Conservation (phyloP, 1,284 basidiomycete species). For the Malassezia furfur region DNA sequence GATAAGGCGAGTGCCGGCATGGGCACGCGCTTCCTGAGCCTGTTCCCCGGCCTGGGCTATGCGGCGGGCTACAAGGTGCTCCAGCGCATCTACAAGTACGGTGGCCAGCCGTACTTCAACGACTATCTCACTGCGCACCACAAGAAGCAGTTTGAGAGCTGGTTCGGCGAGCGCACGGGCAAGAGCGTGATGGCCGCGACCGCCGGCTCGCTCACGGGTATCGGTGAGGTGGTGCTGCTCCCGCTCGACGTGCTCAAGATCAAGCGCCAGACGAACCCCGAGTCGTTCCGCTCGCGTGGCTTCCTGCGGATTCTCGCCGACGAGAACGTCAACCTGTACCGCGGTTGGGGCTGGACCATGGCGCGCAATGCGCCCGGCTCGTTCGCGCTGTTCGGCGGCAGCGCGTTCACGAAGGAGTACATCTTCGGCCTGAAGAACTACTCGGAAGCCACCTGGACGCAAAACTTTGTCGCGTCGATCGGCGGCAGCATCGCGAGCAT, state of each 20-base stretch:
- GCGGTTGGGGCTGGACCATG: constrained; percentile 98
- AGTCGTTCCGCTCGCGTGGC: constrained; percentile 55
- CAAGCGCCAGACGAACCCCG: constrained; percentile 58
- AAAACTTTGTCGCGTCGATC: constrained; percentile 70
- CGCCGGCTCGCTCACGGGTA: constrained; percentile 59
- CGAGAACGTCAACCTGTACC: constrained; percentile 79
- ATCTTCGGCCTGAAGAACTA: constrained; percentile 80
- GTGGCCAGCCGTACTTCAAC: constrained; percentile 95
- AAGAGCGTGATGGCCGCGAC: constrained; percentile 92
- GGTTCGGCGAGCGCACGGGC: constrained; percentile 89
- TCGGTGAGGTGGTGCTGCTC: constrained; percentile 89
- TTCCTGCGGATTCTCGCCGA: constrained; percentile 80
- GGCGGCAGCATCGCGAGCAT: constrained; percentile 90
- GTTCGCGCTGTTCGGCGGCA: constrained; percentile 86
- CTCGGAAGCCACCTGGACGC: constrained; percentile 81
- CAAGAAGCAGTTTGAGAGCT: constrained; percentile 65
- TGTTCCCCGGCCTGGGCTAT: constrained; percentile 96
- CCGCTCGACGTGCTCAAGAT: constrained; percentile 96
- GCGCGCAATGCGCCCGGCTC: constrained; percentile 91
- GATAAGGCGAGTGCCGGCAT: constrained; percentile 62
- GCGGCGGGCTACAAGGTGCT: constrained; percentile 72
- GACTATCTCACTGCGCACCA: constrained; percentile 73
- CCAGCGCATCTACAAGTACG: constrained; percentile 63
- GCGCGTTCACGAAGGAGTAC: constrained; percentile 87
- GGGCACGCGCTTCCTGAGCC: constrained; percentile 66